Evolutionary conservation across 1,139 yeast species (phyloP).

Genomic region (Yamadazyma blattariae): DNA sequence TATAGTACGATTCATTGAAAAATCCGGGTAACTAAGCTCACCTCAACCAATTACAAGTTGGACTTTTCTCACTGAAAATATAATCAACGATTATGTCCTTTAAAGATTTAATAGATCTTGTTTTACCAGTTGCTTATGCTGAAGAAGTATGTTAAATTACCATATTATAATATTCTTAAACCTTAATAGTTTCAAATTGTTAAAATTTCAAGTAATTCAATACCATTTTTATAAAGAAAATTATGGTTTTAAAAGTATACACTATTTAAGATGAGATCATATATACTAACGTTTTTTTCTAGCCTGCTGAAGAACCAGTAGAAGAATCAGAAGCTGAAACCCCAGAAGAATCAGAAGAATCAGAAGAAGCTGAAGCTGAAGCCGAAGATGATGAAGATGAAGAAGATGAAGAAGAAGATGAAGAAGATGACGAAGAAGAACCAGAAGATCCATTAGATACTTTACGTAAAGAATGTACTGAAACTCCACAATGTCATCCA

Average conservation of each 20-base stretch:
- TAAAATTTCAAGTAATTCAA: too few relatives aligned
- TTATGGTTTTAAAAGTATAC: too few relatives aligned
- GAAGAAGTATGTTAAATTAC: slow-evolving; percentile 68
- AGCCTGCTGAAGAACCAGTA: slow-evolving; percentile 8
- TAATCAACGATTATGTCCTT: slow-evolving; percentile 41
- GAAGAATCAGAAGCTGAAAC: slow-evolving; percentile 15
- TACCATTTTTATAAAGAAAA: too few relatives aligned
- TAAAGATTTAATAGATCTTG: slow-evolving; percentile 78
- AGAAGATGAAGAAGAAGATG: slow-evolving; percentile 70
- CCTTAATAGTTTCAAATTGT: too few relatives aligned
- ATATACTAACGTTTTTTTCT: slow-evolving; percentile 4
- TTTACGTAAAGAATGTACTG: slow-evolving; percentile 65
- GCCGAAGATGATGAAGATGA: slow-evolving; percentile 62
- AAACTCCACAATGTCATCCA: slow-evolving; percentile 67
- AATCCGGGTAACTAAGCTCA: slow-evolving; percentile 7
- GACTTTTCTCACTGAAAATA: slow-evolving; percentile 23
- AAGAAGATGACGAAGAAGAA: slow-evolving; percentile 79
- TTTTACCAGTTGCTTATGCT: slow-evolving; percentile 84
- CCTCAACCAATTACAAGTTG: slow-evolving; percentile 23
- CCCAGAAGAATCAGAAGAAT: slow-evolving; percentile 37
- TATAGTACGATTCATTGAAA: neutral
- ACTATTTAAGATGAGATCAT: too few relatives aligned
- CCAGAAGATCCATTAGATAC: slow-evolving; percentile 65
- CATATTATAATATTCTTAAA: too few relatives aligned
- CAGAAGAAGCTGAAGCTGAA: slow-evolving; percentile 44